Evolutionary conservation across 306 rosid species (phyloP), one percentile per base, ranked within the genome.

Genomic region (Dalbergia oliveri): DNA sequence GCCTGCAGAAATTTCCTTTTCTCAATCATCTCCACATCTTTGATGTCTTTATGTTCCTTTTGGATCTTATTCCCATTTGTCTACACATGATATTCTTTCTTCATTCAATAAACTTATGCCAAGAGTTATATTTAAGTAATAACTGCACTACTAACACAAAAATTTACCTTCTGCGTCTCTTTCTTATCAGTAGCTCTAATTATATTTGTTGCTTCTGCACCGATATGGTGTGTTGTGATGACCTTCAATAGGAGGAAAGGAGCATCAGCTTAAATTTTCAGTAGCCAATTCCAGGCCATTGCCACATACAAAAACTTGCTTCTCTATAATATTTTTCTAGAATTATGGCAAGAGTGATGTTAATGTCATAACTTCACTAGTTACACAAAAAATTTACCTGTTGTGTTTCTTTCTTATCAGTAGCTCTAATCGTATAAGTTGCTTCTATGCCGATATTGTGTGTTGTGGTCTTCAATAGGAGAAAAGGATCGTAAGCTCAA

Each of bases 131-230:
- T 34, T 44, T 64, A 44, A 56, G 35, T 37, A 34, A 56, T 37
- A 6, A 37, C 31, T 37, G 41, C 41, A 37, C 7, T 34, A 6
- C 5, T 26, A 37, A 73, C 53, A 9, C 41, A 77, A 67, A 65
- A 72, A 31, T 61, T 66, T n/a, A 90, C 86, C 82, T 49, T 66
- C 14, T 76, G 60, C 62, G 43, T 73, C 64, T 60, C 83, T 54
- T 81, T 62, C 41, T 63, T 83, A 54, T 73, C 74, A 12, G 41
- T 45, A 11, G 43, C 26, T 50, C 73, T 65, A 65, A 75, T 31
- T 56, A 81, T 75, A 56, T 69, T 31, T 45, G 83, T 43, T 58
- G 51, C 81, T 58, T 76, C 77, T 43, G 79, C 59, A 26, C 65
- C 54, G 41, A 4, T 37, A 5, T 37, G 1, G 5, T 37, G 41